phyloP scores from a whole-genome alignment of 2,329 filamentous ascomycete species.

The Tolypocladium capitatum region DNA sequence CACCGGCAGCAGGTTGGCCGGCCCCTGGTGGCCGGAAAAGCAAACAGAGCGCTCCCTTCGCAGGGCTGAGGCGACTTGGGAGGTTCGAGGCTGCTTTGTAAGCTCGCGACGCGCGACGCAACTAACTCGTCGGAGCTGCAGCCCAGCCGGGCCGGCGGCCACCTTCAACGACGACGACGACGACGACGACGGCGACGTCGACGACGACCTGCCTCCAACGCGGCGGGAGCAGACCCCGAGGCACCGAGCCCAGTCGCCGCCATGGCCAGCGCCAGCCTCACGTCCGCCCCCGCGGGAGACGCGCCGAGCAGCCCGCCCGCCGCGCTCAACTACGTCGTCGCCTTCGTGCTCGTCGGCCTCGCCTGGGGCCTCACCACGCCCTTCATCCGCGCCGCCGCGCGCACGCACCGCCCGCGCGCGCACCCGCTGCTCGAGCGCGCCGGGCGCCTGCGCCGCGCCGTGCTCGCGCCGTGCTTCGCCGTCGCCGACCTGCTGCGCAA shows the following conservation, averaged over 20 bases:
- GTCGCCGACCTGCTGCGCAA: constrained; percentile 67
- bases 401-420: constrained; percentile 52
- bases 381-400: constrained; percentile 80
- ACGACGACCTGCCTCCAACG: neutral
- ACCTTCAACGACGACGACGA: neutral
- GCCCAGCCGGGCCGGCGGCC: neutral
- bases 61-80: no score
- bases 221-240: neutral
- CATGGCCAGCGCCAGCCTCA: neutral
- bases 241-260: neutral
- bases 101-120: neutral
- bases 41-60: no score
- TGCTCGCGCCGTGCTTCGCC: constrained; percentile 56
- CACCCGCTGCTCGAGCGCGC: constrained; percentile 40
- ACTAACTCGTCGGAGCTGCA: no score
- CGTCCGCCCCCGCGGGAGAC: neutral
- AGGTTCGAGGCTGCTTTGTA: neutral
- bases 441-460: constrained; percentile 48
- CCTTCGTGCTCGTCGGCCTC: constrained; percentile 80
- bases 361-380: constrained; percentile 89
- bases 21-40: no score
- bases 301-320: neutral
- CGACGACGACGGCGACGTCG: neutral
- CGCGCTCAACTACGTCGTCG: constrained; percentile 66
- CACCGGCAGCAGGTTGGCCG: no score